Percentiles rank a stretch among this genome's conserved stretches.
These are phyloP conservation scores for Trichoderma virens DNA, from an alignment of 495 filamentous ascomycete genomes.

Conservation along the genomic window DNA sequence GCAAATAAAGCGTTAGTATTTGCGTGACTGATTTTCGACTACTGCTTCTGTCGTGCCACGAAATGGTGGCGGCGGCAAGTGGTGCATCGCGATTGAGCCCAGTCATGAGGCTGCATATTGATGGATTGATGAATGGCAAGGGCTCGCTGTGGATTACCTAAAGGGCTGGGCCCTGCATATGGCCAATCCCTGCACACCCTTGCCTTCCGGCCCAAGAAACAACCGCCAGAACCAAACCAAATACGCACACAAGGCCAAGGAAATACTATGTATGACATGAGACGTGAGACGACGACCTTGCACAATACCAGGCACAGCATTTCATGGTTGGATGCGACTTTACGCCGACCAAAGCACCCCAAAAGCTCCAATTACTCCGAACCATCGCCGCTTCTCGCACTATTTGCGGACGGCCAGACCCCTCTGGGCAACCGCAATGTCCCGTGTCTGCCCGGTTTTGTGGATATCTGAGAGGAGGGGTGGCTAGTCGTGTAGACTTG, in stretches of 20 bases:
- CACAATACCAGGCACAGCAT: neutral
- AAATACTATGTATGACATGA: too few relatives aligned
- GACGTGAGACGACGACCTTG: neutral
- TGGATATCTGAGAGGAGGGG: neutral
- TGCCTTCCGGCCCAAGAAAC: neutral
- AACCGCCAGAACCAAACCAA: too few relatives aligned
- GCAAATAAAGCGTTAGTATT: neutral
- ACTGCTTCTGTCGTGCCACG: too few relatives aligned
- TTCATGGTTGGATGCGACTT: neutral
- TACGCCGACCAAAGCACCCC: neutral
- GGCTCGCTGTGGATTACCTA: neutral
- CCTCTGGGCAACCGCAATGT: neutral
- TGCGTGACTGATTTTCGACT: too few relatives aligned
- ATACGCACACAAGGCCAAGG: too few relatives aligned
- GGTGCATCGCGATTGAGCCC: neutral
- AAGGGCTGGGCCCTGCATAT: slow-evolving; percentile 2
- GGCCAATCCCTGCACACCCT: neutral
- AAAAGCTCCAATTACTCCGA: neutral
- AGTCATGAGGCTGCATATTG: too few relatives aligned
- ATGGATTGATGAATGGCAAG: neutral
- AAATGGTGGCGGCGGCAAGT: too few relatives aligned
- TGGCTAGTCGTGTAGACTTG: neutral
- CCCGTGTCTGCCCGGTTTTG: neutral
- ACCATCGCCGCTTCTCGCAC: neutral
- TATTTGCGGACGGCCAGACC: neutral